Conservation (phyloP, 2,329 filamentous ascomycete species). For the Colletotrichum plurivorum region DNA sequence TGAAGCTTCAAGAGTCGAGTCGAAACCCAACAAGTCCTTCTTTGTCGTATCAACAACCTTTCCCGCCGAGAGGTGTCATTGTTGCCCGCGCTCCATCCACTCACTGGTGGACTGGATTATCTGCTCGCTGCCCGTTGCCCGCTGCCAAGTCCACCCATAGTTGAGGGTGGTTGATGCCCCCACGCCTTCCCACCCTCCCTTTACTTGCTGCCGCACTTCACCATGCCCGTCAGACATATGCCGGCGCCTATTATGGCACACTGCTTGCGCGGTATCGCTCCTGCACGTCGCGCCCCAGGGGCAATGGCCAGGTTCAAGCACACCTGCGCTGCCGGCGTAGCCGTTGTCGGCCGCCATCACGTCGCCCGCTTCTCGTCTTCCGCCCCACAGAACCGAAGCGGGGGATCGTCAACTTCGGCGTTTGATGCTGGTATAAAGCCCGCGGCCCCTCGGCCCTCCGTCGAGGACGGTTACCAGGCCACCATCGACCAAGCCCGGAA, state of each 20-base stretch:
- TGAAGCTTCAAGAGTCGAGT: neutral
- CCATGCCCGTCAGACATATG: slow-evolving; percentile 35
- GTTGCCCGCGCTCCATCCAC: too few relatives aligned
- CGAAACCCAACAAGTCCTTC: too few relatives aligned
- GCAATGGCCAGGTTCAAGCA: slow-evolving; percentile 25
- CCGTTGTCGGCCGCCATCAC: slow-evolving; percentile 30
- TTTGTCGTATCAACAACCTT: too few relatives aligned
- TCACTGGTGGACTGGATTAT: too few relatives aligned
- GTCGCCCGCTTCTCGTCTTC: slow-evolving; percentile 33
- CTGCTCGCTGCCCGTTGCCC: too few relatives aligned
- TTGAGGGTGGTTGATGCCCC: slow-evolving; percentile 13
- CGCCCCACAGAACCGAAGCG: slow-evolving; percentile 26
- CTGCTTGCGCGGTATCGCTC: slow-evolving; percentile 25
- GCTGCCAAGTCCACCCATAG: slow-evolving; percentile 7
- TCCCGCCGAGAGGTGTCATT: too few relatives aligned
- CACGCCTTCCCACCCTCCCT: neutral
- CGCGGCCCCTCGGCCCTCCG: slow-evolving; percentile 9
- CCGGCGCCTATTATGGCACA: slow-evolving; percentile 24
- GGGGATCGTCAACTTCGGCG: slow-evolving; percentile 24
- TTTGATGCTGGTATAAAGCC: slow-evolving; percentile 31
- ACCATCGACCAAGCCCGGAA: slow-evolving; percentile 33
- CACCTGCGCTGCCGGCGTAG: slow-evolving; percentile 13
- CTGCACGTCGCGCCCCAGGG: slow-evolving; percentile 19
- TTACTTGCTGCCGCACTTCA: slow-evolving; percentile 13
- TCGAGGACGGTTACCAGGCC: slow-evolving; percentile 23